Evolutionary conservation across 2,329 filamentous ascomycete genomes (phyloP).

Genomic region (Calonectria pseudoreteaudii): DNA sequence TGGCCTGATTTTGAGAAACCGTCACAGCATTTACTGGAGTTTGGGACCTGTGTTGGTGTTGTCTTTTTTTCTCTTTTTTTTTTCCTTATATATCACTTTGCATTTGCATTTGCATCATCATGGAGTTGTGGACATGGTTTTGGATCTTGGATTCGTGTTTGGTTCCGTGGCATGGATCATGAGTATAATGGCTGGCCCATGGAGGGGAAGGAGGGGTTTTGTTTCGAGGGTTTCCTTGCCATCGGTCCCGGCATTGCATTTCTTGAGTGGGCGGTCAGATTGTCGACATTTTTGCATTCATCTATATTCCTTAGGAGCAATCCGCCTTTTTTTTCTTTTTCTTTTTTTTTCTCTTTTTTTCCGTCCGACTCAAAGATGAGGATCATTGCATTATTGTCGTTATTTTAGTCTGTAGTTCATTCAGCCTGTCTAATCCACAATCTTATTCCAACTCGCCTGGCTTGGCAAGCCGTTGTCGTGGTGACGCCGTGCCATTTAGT

Average conservation of each 20-base stretch:
- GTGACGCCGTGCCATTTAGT: conserved; percentile 11
- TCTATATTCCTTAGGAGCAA: conserved; percentile 27
- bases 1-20: neutral
- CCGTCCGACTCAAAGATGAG: conserved; percentile 17
- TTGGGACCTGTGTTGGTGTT: conserved; percentile 14
- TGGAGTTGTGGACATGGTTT: conserved; percentile 12
- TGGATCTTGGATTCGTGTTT: conserved; percentile 4
- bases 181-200: conserved; percentile 35
- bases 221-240: conserved; percentile 3
- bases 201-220: conserved; percentile 1
- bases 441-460: neutral
- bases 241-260: conserved; percentile 15
- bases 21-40: conserved; percentile 41
- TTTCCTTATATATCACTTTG: neutral
- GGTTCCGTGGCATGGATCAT: conserved; percentile 26
- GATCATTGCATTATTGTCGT: conserved; percentile 5
- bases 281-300: conserved; percentile 15
- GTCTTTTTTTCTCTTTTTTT: neutral
- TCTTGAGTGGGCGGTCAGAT: conserved; percentile 12
- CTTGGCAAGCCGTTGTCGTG: conserved; percentile 20
- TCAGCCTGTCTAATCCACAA: neutral
- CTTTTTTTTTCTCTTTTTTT: too few relatives aligned
- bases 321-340: conserved; percentile 17
- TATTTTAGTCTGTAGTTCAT: conserved; percentile 10
- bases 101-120: conserved; percentile 22